A percentile compares a stretch with the other conserved stretches of the same genome.
Evolutionary conservation across 192 early-diverging fungal species (phyloP).

Genomic region (Entophlyctis luteolus): DNA sequence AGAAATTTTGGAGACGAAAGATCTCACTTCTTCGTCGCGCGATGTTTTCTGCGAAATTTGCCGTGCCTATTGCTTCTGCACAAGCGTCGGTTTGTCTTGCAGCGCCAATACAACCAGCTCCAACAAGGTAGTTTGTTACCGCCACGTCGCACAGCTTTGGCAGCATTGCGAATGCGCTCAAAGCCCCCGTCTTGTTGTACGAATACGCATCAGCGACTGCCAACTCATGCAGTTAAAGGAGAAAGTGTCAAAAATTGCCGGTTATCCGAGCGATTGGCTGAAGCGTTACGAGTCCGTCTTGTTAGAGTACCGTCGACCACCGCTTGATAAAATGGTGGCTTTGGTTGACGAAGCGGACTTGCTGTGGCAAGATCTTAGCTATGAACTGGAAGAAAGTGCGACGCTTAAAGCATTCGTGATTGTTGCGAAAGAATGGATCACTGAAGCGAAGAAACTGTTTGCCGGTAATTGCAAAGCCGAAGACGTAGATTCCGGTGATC

Average conservation of each 20-base stretch:
- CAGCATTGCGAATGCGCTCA: constrained; percentile 46
- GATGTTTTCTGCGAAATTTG: constrained; percentile 45
- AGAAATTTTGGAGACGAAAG: constrained; percentile 11
- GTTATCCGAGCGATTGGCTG: constrained; percentile 31
- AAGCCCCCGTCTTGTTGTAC: constrained; percentile 34
- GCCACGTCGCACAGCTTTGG: constrained; percentile 53
- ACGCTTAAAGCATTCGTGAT: constrained; percentile 28
- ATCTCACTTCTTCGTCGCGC: constrained; percentile 6
- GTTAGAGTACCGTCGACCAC: constrained; percentile 25
- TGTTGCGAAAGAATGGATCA: constrained; percentile 36
- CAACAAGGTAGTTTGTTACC: constrained; percentile 60
- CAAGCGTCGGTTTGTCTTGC: constrained; percentile 5
- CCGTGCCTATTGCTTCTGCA: constrained; percentile 31
- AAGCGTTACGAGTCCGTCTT: constrained; percentile 17
- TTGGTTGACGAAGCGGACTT: constrained; percentile 19
- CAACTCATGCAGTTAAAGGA: constrained; percentile 38
- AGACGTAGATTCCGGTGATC: background rate
- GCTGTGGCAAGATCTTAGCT: constrained; percentile 4
- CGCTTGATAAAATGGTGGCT: constrained; percentile 31
- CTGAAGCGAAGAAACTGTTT: constrained; percentile 7
- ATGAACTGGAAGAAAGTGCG: constrained; percentile 33
- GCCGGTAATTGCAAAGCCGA: background rate
- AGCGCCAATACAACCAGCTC: constrained; percentile 36
- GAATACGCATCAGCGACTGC: constrained; percentile 49
- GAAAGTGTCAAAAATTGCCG: constrained; percentile 17